phyloP scores from a whole-genome alignment of 83 land plant species.

The Picea abies region DNA sequence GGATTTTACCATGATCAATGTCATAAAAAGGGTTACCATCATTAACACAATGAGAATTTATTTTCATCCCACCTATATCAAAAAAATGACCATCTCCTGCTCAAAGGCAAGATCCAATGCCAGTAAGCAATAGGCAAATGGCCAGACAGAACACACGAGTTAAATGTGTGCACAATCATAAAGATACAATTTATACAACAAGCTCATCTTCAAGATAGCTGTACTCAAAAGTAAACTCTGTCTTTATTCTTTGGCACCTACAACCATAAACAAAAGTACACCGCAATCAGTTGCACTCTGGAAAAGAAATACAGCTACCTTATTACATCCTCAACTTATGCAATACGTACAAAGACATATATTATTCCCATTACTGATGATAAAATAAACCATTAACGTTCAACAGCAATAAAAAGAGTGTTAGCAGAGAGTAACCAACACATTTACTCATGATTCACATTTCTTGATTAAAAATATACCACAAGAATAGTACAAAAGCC shows the following conservation, averaged over 20 bases:
- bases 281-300: background rate
- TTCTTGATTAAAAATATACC: background rate
- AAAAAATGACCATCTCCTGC: background rate
- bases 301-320: background rate
- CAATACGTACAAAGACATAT: background rate
- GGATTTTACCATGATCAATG: background rate
- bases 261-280: background rate
- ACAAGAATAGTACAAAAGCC: too few species aligned
- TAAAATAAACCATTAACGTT: background rate
- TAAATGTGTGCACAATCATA: background rate
- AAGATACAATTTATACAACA: constrained; percentile 39
- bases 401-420: background rate
- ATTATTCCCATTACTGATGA: background rate
- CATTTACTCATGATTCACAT: background rate
- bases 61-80: background rate
- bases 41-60: background rate
- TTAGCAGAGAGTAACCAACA: background rate
- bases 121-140: background rate
- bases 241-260: constrained; percentile 98
- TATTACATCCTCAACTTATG: background rate
- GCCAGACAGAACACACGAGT: background rate
- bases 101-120: background rate
- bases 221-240: constrained; percentile 97
- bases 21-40: background rate
- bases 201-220: constrained; percentile 97